phyloP scores from a whole-genome alignment of 176 grass and related monocot species.

The Eragrostis curvula region DNA sequence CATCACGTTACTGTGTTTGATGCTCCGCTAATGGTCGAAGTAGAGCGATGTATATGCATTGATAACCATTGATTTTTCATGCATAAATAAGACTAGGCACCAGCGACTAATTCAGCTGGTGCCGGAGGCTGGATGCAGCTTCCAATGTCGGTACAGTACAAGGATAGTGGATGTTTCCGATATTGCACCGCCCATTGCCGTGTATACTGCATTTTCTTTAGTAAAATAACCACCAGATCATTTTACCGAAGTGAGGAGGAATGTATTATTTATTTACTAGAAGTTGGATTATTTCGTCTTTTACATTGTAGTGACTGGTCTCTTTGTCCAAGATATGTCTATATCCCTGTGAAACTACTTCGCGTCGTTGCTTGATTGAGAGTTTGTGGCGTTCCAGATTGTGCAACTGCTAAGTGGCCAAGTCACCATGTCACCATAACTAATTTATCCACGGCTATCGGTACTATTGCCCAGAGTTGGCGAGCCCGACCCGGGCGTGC shows the following conservation, averaged over 20 bases:
- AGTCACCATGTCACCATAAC: too few species aligned
- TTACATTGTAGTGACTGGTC: too few species aligned
- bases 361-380: too few species aligned
- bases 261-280: neutral
- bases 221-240: neutral
- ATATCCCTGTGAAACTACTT: too few species aligned
- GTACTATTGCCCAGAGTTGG: too few species aligned
- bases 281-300: too few species aligned
- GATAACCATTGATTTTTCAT: constrained; percentile 30
- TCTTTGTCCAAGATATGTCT: too few species aligned
- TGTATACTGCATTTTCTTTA: neutral
- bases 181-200: neutral
- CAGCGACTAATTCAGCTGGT: constrained; percentile 14
- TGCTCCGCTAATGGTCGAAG: constrained; percentile 26
- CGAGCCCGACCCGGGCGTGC: too few species aligned
- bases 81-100: constrained; percentile 25
- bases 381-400: too few species aligned
- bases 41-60: constrained; percentile 8
- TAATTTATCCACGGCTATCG: too few species aligned
- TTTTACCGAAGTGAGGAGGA: neutral
- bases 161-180: neutral
- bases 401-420: too few species aligned
- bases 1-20: constrained; percentile 38
- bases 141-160: neutral
- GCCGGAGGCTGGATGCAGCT: constrained; percentile 15